Percentiles rank a stretch among this genome's conserved stretches.
Evolutionary conservation across 257 asterid species (phyloP).

Genomic region (Jasminum sambac): DNA sequence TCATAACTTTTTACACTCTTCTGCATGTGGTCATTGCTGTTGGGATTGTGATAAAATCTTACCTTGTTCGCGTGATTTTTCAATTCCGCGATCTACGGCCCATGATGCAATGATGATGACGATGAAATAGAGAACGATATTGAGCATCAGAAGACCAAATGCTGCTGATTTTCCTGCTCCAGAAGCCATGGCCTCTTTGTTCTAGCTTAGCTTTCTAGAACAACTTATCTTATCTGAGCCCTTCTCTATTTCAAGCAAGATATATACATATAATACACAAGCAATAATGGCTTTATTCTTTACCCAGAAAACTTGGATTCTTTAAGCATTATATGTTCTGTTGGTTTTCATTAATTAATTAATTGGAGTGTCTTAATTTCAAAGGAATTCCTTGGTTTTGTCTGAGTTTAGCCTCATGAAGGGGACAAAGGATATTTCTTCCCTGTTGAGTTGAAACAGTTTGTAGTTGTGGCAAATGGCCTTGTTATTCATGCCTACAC

Average conservation of each 20-base stretch:
- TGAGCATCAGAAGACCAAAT: conserved; percentile 48
- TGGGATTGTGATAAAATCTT: not conserved
- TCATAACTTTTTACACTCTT: not conserved
- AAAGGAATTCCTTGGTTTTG: conserved; percentile 37
- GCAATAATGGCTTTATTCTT: conserved; percentile 41
- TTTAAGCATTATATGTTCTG: conserved; percentile 15
- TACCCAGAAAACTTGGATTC: conserved; percentile 26
- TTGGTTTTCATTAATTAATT: conserved; percentile 15
- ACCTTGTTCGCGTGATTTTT: conserved; percentile 62
- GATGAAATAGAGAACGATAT: conserved; percentile 63
- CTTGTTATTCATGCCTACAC: not conserved
- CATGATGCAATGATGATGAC: conserved; percentile 60
- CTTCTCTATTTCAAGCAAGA: conserved; percentile 24
- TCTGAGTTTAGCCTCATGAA: conserved; percentile 31
- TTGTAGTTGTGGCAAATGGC: not conserved
- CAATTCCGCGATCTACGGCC: conserved; percentile 82
- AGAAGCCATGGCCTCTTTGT: conserved; percentile 61
- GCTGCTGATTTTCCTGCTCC: conserved; percentile 86
- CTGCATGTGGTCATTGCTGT: not conserved
- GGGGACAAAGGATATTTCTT: conserved; percentile 51
- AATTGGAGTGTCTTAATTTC: conserved; percentile 26
- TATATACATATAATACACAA: conserved; percentile 2
- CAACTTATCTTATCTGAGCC: not conserved
- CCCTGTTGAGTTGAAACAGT: conserved; percentile 18
- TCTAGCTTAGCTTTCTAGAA: conserved; percentile 11